Evolutionary conservation across 805 yeast genomes (phyloP), one percentile per base, ranked within the genome.

Genomic region (Candida golubevii): DNA sequence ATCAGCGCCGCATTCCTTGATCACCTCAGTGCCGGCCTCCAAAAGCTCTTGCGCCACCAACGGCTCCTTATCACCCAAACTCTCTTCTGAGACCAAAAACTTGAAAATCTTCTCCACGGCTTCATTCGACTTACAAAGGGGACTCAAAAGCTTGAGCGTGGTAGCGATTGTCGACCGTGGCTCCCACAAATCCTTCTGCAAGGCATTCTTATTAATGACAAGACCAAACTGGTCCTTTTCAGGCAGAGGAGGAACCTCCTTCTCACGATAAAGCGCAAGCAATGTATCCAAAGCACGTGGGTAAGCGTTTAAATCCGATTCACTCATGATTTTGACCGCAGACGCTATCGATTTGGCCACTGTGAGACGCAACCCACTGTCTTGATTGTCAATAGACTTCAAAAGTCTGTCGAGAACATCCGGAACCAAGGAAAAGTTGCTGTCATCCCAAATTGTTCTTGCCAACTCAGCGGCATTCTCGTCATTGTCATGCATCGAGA

Each of bases 361-460:
- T 5, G 96, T 82, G 8, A 80, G 61, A 48, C 97, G 77, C 40
- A 88, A 64, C 42, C 89, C 88, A 35, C 81, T 72, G 53, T 85
- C 86, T 15, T 59, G 58, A 42, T 74, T 73, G 23, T 73, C 80
- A 39, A 85, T 66, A 57, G 65, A 83, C 1, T 58, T 42, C 29
- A 80, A 63, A 39, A 88, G 71, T 26, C 71, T 60, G 3, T 56
- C 47, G 0, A 85, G 72, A 1, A 82, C 69, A 4, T 66, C 64
- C 0, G 56, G 54, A 4, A 73, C 67, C 35, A 85, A 58, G n/a
- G 57, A 51, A 47, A 83, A 81, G 1, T 69, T 68, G 59, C 81
- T 87, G 53, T 89, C 96, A 30, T 79, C 76, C 97, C 97, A 93
- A 47, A 93, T 86, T 1, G 91, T 83, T 14, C 66, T 64, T 0